Evolutionary conservation across 2,329 filamentous ascomycete genomes (phyloP), one percentile per base, ranked within the genome.

Genomic region (Chaetothyriales sp.): DNA sequence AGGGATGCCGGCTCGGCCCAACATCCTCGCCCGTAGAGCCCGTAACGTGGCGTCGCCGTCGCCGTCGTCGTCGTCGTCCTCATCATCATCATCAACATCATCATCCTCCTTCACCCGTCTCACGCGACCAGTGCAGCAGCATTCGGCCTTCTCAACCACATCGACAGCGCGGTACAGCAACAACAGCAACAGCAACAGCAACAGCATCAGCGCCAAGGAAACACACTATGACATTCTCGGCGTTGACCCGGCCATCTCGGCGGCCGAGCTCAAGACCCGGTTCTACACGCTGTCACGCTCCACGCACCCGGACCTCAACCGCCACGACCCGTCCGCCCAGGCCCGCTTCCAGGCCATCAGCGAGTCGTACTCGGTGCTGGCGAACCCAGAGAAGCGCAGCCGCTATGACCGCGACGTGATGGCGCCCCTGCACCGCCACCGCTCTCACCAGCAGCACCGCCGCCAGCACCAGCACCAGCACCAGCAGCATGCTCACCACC

Each of bases 231-330:
- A 90, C 61, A 80, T 82, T 43, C 76, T 98, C 48, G 77, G 82
- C 43, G 67, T 98, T n/a, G 69, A 78, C 0, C 73, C 75, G 43
- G 76, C 77, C 56, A 89, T 90, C 43, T 79, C 84, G 15, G 69
- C 77, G 1, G 71, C 73, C 7, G 86, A 95, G 49, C 89, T 96
- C 55, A 96, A 96, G 68, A 90, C 85, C 83, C 70, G 79, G 65
- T 98, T 95, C 77, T 96, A 95, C 75, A 69, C 76, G 54, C 84
- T 96, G 65, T 95, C 88, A 63, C 94, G 95, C 69, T 71, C 77
- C 49, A 83, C 95, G 75, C 92, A 98, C 68, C 92, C 92, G 1
- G 92, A 98, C 74, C 80, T 81, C 64, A 93, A 96, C 73, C 86
- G 76, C 53, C 64, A 77, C 59, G 83, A 95, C 67, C 83, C 85